Conservation (phyloP, 257 asterid genomes). For the Solanum virginianum region DNA sequence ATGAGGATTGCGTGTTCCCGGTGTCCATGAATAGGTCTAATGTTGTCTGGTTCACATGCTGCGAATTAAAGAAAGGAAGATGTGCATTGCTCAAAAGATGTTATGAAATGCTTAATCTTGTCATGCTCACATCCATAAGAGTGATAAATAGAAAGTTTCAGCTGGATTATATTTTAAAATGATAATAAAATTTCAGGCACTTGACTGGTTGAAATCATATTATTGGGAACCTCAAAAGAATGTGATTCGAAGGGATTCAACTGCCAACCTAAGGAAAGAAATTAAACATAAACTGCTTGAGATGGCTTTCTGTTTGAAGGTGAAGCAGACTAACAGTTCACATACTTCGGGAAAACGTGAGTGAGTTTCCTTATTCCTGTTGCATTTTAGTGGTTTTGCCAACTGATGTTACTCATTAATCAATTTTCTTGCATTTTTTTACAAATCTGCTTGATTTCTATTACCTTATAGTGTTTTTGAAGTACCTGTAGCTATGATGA, state of each 20-base stretch:
- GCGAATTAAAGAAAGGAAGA: not conserved
- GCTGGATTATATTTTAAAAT: not conserved
- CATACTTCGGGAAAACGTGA: conserved; percentile 46
- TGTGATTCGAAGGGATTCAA: conserved; percentile 28
- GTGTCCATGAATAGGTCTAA: not conserved
- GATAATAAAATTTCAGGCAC: conserved; percentile 41
- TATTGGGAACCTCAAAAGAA: conserved; percentile 86
- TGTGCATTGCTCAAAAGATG: not conserved
- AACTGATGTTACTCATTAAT: not conserved
- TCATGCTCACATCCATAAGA: not conserved
- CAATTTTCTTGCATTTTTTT: not conserved
- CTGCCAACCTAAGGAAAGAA: conserved; percentile 37
- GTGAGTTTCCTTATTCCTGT: conserved; percentile 6
- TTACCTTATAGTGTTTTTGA: not conserved
- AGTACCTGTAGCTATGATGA: not conserved
- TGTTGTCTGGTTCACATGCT: not conserved
- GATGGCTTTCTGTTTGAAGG: conserved; percentile 41
- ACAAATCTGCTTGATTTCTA: not conserved
- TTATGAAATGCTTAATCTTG: not conserved
- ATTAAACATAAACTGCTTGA: conserved; percentile 47
- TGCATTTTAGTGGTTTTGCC: not conserved
- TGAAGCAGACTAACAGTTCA: conserved; percentile 21
- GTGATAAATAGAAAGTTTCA: not conserved
- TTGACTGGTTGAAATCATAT: conserved; percentile 76
- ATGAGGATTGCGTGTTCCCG: not conserved